These are phyloP conservation scores for Fusarium sarcochroum DNA, from an alignment of 2,329 filamentous ascomycete species.

Conservation along the genomic window DNA sequence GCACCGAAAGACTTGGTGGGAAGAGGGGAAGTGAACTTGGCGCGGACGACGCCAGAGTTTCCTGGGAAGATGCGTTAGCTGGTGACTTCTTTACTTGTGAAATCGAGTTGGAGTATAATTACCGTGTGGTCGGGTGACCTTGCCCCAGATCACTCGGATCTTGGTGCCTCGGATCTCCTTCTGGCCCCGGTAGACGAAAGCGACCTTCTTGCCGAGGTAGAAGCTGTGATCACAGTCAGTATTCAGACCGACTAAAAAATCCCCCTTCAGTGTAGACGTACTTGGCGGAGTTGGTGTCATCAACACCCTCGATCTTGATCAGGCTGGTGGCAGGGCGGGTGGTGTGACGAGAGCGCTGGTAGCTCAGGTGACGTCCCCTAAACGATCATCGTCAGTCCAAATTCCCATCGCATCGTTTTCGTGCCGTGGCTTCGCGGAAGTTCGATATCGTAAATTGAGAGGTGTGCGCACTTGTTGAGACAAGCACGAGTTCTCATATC, in stretches of 20 bases:
- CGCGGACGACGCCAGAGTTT: slow-evolving; percentile 98
- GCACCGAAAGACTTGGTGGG: slow-evolving; percentile 97
- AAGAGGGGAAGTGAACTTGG: slow-evolving; percentile 96
- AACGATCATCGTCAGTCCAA: slow-evolving; percentile 50
- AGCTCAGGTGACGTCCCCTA: slow-evolving; percentile 98
- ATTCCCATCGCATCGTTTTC: slow-evolving; percentile 42
- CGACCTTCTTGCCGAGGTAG: slow-evolving; percentile 99
- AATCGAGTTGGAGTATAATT: slow-evolving; percentile 55
- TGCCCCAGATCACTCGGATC: slow-evolving; percentile 99
- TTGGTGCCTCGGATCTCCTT: slow-evolving; percentile 97
- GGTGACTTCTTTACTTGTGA: background rate
- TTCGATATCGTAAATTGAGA: slow-evolving; percentile 45
- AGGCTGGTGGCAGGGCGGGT: slow-evolving; percentile 92
- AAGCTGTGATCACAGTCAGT: slow-evolving; percentile 68
- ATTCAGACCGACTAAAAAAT: slow-evolving; percentile 16
- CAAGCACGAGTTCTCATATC: slow-evolving; percentile 31
- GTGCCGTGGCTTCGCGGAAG: slow-evolving; percentile 43
- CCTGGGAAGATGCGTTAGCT: slow-evolving; percentile 64
- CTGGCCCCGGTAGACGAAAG: slow-evolving; percentile 97
- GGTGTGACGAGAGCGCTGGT: slow-evolving; percentile 94
- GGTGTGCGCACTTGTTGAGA: slow-evolving; percentile 27
- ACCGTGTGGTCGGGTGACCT: slow-evolving; percentile 96
- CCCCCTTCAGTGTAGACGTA: slow-evolving; percentile 62
- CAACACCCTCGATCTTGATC: slow-evolving; percentile 99
- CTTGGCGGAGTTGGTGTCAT: slow-evolving; percentile 89